Evolutionary conservation across 1,139 yeast species (phyloP).

Genomic region (Torulaspora pretoriensis): DNA sequence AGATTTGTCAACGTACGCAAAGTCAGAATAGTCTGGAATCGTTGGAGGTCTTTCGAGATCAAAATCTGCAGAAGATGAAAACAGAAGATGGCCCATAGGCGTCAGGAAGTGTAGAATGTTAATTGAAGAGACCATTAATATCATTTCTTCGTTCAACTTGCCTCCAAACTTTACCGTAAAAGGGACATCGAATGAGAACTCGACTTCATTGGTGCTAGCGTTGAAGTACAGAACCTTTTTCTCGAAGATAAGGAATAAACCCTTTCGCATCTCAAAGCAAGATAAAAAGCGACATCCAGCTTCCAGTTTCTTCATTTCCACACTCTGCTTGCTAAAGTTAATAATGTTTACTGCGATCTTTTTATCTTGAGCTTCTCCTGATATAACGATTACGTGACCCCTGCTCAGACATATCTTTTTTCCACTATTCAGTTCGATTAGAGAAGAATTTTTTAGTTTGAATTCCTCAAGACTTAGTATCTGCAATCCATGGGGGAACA

Average conservation of each 20-base stretch:
- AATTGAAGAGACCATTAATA: conserved; percentile 23
- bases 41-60: conserved; percentile 12
- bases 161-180: conserved; percentile 21
- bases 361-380: conserved; percentile 14
- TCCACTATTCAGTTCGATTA: conserved; percentile 28
- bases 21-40: conserved; percentile 21
- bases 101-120: conserved; percentile 26
- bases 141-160: conserved; percentile 18
- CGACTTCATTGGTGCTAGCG: conserved; percentile 12
- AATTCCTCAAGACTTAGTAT: conserved; percentile 38
- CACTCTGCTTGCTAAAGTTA: conserved; percentile 17
- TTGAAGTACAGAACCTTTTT: conserved; percentile 22
- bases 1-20: conserved; percentile 24
- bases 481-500: conserved; percentile 43
- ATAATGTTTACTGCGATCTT: conserved; percentile 17
- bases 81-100: conserved; percentile 30
- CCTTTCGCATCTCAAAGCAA: conserved; percentile 17
- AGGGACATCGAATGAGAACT: conserved; percentile 14
- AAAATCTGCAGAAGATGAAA: conserved; percentile 23
- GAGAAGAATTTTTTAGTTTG: conserved; percentile 27
- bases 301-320: conserved; percentile 13
- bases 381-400: conserved; percentile 31
- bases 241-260: conserved; percentile 19
- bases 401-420: conserved; percentile 32
- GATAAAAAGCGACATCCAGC: conserved; percentile 12